Base-by-base conservation (phyloP, 1,284 basidiomycete genomes). In the Irpex lacteus region DNA sequence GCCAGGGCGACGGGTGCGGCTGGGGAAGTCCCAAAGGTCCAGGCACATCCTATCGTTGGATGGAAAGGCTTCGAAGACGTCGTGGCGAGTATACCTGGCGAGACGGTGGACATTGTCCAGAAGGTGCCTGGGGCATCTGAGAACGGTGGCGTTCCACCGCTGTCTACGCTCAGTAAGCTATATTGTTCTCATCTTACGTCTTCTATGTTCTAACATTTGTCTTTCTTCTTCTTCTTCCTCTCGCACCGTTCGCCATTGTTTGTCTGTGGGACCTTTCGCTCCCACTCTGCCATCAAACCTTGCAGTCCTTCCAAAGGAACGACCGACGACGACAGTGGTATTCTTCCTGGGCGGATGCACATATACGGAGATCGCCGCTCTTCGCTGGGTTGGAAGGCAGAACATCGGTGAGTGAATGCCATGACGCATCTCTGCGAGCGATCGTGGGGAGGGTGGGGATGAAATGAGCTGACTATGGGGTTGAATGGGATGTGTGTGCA, bases 271-370 rank as follows among this genome's bases (percentile, higher is more conserved):
- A 47, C 40, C 40, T 47, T 47, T 47, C 40, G 40, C 40, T 13
- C 40, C 49, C 56, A n/a, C 19, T 32, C 4, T 53, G 13, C 52
- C 26, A 53, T 53, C 52, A 53, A 53, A 53, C 52, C 19, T 44
- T 57, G 36, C 67, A 87, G 86, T 82, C 65, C 78, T 78, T 63
- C 73, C 81, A 19, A 77, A 75, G 63, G 85, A 85, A 67, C 81
- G 81, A 67, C 77, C 85, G 4, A 88, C 85, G 2, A 98, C 92
- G 2, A 98, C 95, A 1, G 86, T 98, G 21, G 93, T 99, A 8
- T 98, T 98, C 79, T 98, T 98, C 85, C 79, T 99, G n/a, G 98
- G 98, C 40, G 98, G 98, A 2, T 96, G 96, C 74, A 99, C 98
- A 5, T 98, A 94, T 72, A 96, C 97, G 5, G 98, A 99, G 80